These are phyloP conservation scores for Tuber borchii DNA, from an alignment of 495 filamentous ascomycete genomes.

Conservation along the genomic window DNA sequence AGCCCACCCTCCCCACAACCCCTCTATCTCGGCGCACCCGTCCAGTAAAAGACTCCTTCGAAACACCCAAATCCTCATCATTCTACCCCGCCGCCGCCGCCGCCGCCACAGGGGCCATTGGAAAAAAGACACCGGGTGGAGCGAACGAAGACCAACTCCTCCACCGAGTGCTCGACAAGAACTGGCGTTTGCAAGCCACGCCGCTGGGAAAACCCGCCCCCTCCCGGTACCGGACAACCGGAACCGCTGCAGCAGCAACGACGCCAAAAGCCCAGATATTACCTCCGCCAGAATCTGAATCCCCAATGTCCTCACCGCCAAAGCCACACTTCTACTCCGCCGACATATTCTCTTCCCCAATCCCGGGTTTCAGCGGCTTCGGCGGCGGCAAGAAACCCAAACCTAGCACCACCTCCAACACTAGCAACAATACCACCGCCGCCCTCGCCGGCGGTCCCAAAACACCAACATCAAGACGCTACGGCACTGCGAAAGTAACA, in stretches of 20 bases:
- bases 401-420: background rate
- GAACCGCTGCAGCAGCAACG: slow-evolving; percentile 40
- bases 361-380: slow-evolving; percentile 63
- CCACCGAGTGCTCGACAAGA: slow-evolving; percentile 85
- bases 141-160: slow-evolving; percentile 63
- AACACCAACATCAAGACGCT: slow-evolving; percentile 1
- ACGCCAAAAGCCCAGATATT: slow-evolving; percentile 37
- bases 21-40: slow-evolving; percentile 19
- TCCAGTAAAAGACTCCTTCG: slow-evolving; percentile 13
- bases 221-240: slow-evolving; percentile 44
- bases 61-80: slow-evolving; percentile 41
- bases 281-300: slow-evolving; percentile 48
- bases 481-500: background rate
- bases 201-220: slow-evolving; percentile 53
- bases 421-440: background rate
- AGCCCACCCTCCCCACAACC: slow-evolving; percentile 25
- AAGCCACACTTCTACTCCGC: slow-evolving; percentile 63
- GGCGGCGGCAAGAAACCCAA: slow-evolving; percentile 10
- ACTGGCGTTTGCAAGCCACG: slow-evolving; percentile 86
- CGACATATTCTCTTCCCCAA: slow-evolving; percentile 77
- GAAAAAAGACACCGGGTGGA: slow-evolving; percentile 37
- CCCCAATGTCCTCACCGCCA: slow-evolving; percentile 69
- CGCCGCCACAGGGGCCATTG: slow-evolving; percentile 47
- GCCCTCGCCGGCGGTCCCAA: background rate
- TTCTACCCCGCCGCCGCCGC: slow-evolving; percentile 47